Conservation (phyloP, 257 asterid species). For the Agastache rugosa region DNA sequence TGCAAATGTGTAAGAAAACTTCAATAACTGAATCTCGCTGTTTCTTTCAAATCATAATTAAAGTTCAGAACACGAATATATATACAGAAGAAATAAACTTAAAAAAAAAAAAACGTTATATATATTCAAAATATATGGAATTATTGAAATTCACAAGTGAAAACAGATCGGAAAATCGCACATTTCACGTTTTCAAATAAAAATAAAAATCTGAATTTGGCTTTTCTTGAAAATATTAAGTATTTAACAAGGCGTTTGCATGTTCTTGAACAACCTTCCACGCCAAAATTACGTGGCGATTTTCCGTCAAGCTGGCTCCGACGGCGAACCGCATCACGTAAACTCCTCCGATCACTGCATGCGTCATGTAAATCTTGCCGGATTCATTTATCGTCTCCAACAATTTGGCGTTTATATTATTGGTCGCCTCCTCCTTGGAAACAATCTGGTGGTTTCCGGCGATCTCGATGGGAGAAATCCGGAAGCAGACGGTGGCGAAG, state of each 20-base stretch:
- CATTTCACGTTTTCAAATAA: not conserved
- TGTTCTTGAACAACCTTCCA: conserved; percentile 75
- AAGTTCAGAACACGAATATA: not conserved
- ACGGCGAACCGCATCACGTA: conserved; percentile 65
- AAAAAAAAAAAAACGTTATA: conserved; percentile 3
- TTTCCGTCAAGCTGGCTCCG: conserved; percentile 69
- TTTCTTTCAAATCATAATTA: not conserved
- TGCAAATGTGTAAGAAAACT: not conserved
- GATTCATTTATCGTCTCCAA: conserved; percentile 64
- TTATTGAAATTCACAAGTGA: too few relatives aligned
- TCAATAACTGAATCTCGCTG: not conserved
- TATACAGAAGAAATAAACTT: conserved; percentile 17
- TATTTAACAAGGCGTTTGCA: conserved; percentile 49
- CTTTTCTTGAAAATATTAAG: not conserved
- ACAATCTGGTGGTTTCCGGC: conserved; percentile 31
- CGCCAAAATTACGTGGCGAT: conserved; percentile 64
- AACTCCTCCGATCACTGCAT: conserved; percentile 70
- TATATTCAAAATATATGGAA: not conserved
- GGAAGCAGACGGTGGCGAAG: conserved; percentile 74
- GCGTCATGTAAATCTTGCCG: conserved; percentile 70
- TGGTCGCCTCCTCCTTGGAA: conserved; percentile 48
- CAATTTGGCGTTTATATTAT: conserved; percentile 55
- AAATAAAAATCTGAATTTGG: not conserved
- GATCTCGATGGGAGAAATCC: conserved; percentile 53
- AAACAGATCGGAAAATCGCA: not conserved